These are phyloP conservation scores for Lactarius vividus DNA, from an alignment of 768 basidiomycete genomes.

Conservation along the genomic window DNA sequence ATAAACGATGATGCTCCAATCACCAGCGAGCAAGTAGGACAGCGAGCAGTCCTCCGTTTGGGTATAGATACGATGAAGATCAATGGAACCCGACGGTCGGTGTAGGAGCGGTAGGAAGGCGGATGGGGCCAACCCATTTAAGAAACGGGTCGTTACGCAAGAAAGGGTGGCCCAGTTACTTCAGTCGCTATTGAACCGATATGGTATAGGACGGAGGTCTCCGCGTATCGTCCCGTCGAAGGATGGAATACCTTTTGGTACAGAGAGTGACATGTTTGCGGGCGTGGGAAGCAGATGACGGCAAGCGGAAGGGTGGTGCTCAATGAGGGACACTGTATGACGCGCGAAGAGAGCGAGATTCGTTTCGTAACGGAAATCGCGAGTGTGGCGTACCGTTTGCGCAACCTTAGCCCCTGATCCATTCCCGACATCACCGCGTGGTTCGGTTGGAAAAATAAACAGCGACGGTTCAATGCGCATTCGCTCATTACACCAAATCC, in stretches of 20 bases:
- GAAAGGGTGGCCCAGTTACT: not conserved
- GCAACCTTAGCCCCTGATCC: not conserved
- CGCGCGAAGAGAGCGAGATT: slow-evolving; percentile 2
- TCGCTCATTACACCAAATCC: slow-evolving; percentile 2
- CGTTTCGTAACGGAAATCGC: not conserved
- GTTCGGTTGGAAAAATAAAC: not conserved
- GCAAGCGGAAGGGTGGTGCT: not conserved
- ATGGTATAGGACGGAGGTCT: not conserved
- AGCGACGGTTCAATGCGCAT: not conserved
- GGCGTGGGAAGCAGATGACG: slow-evolving; percentile 2
- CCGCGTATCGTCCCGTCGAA: not conserved
- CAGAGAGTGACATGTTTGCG: not conserved
- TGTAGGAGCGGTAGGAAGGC: not conserved
- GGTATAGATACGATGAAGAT: not conserved
- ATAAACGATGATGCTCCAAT: slow-evolving; percentile 12
- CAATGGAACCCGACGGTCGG: not conserved
- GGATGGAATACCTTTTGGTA: not conserved
- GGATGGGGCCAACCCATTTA: not conserved
- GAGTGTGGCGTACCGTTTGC: not conserved
- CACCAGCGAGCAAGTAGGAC: not conserved
- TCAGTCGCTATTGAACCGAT: not conserved
- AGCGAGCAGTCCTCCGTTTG: not conserved
- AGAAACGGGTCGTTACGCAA: not conserved
- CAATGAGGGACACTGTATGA: slow-evolving; percentile 13
- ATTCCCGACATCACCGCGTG: not conserved